Percentiles rank a stretch among this genome's conserved stretches.
phyloP scores from a whole-genome alignment of 164 flowering plant genomes.

The Tinospora cordifolia region DNA sequence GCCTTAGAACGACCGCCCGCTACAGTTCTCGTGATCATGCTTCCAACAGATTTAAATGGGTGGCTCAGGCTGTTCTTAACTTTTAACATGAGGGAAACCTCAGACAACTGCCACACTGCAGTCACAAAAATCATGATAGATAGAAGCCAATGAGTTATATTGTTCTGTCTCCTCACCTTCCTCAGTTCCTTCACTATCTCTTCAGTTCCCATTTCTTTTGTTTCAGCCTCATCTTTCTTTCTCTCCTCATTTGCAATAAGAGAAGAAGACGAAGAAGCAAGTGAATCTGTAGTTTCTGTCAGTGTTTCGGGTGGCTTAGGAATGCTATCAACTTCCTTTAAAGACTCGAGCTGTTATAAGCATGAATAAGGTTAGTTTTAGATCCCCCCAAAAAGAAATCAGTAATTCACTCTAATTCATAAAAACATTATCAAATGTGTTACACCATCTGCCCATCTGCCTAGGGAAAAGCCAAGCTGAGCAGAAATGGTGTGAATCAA shows the following conservation, averaged over 20 bases:
- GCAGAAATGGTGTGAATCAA: neutral
- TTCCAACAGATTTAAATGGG: constrained; percentile 50
- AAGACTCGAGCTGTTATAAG: constrained; percentile 37
- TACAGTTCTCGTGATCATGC: too few species aligned
- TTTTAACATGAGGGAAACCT: constrained; percentile 51
- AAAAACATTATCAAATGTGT: neutral
- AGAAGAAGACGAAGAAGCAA: too few species aligned
- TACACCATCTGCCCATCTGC: too few species aligned
- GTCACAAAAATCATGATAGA: constrained; percentile 50
- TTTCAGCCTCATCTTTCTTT: constrained; percentile 5
- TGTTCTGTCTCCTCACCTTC: constrained; percentile 57
- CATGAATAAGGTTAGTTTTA: neutral
- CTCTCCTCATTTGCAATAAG: constrained; percentile 6
- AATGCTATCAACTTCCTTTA: constrained; percentile 22
- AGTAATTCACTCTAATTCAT: neutral
- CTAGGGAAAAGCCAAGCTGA: too few species aligned
- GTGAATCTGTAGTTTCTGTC: constrained; percentile 12
- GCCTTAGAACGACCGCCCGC: constrained; percentile 7
- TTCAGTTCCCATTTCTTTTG: constrained; percentile 21
- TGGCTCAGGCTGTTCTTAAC: constrained; percentile 43
- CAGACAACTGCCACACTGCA: constrained; percentile 65
- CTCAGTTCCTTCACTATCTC: constrained; percentile 53
- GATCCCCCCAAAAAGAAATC: neutral
- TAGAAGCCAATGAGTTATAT: too few species aligned
- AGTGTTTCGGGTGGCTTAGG: constrained; percentile 11